phyloP scores from a whole-genome alignment of 2,329 filamentous ascomycete species.

The Berkeleyomyces basicola region DNA sequence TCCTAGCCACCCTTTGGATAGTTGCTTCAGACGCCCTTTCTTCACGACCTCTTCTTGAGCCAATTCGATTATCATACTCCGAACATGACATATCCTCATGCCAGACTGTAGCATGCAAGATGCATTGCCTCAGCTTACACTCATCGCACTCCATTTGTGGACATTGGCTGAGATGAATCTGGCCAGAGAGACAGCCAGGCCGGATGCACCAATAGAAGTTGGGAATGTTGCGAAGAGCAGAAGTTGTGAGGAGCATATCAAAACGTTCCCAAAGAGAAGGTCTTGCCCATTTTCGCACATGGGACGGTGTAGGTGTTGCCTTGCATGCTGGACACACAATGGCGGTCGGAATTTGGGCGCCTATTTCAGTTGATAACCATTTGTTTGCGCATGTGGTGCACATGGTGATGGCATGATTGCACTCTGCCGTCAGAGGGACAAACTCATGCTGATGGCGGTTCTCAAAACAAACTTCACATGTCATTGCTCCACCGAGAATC shows the following conservation, averaged over 20 bases:
- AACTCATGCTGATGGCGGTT: constrained; percentile 9
- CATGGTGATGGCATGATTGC: constrained; percentile 1
- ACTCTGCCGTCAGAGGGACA: background rate
- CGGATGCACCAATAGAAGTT: constrained; percentile 26
- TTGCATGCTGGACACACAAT: constrained; percentile 6
- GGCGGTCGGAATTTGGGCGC: background rate
- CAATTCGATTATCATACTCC: constrained; percentile 22
- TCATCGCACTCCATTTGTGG: constrained; percentile 20
- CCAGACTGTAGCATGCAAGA: constrained; percentile 23
- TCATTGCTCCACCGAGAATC: constrained; percentile 1
- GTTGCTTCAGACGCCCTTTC: constrained; percentile 22
- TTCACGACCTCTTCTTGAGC: constrained; percentile 16
- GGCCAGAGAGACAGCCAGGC: constrained; percentile 22
- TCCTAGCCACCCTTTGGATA: constrained; percentile 21
- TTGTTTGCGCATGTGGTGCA: constrained; percentile 8
- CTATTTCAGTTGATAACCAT: background rate
- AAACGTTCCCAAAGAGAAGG: constrained; percentile 17
- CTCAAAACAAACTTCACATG: constrained; percentile 8
- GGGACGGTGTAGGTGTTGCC: background rate
- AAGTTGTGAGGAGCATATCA: constrained; percentile 22
- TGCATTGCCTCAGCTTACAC: constrained; percentile 21
- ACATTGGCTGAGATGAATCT: constrained; percentile 21
- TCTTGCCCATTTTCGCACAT: constrained; percentile 5
- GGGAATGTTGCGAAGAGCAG: constrained; percentile 18
- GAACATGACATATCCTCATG: constrained; percentile 24